Evolutionary conservation across 352 stramenopile genomes (phyloP).

Genomic region (Lagenidium giganteum): DNA sequence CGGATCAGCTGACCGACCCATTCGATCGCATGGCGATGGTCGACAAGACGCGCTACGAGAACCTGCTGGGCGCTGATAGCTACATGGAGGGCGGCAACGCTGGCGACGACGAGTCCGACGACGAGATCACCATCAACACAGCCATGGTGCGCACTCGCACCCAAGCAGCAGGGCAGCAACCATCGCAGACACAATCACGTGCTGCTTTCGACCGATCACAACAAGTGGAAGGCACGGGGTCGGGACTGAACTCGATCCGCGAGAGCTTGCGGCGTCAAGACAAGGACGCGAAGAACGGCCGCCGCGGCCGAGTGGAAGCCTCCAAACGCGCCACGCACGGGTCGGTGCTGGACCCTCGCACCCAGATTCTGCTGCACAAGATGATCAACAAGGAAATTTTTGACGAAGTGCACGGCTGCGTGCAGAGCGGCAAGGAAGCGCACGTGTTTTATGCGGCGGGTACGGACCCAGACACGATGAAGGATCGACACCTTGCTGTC

Average conservation of each 20-base stretch:
- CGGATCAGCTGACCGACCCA: conserved; percentile 11
- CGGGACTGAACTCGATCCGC: conserved; percentile 50
- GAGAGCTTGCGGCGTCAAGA: conserved; percentile 44
- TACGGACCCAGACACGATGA: conserved; percentile 37
- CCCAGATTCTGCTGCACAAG: conserved; percentile 26
- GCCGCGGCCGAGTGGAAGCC: conserved; percentile 35
- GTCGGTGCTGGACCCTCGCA: conserved; percentile 73
- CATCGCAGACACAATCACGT: too few species aligned
- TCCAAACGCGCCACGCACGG: conserved; percentile 58
- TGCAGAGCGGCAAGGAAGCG: conserved; percentile 81
- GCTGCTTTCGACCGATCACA: conserved; percentile 28
- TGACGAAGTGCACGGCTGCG: conserved; percentile 64
- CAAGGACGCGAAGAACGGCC: conserved; percentile 61
- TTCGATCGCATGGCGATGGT: conserved; percentile 29
- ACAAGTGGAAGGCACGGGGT: conserved; percentile 18
- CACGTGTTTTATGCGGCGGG: conserved; percentile 74
- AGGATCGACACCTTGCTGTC: conserved; percentile 29
- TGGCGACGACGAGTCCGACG: conserved; percentile 3
- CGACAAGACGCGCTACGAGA: conserved; percentile 21
- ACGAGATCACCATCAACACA: neutral
- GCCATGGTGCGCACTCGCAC: neutral
- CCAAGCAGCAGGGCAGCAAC: conserved; percentile 2
- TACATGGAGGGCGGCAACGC: conserved; percentile 3
- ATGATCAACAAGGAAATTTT: conserved; percentile 38
- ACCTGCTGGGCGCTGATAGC: conserved; percentile 39